These are phyloP conservation scores for Leishmania martiniquensis DNA, from an alignment of 208 protist genomes.

Conservation along the genomic window DNA sequence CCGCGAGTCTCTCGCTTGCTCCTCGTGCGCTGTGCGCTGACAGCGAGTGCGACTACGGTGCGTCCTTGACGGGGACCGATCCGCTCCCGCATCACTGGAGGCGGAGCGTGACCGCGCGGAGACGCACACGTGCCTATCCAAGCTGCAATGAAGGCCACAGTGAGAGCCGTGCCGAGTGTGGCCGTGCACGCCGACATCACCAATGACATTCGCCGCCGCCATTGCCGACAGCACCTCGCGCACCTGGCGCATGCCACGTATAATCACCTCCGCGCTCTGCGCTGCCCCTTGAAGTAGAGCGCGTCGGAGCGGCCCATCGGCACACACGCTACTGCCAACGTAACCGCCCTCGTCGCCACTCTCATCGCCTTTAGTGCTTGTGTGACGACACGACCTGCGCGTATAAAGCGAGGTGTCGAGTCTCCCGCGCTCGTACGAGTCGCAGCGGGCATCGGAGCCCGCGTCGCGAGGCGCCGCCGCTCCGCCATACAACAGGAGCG, in stretches of 20 bases:
- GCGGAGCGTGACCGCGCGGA: background rate
- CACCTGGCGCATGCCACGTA: slow-evolving; percentile 30
- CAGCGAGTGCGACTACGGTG: background rate
- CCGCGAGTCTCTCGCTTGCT: background rate
- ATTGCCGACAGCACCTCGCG: slow-evolving; percentile 6
- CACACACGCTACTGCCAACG: background rate
- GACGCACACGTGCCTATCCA: background rate
- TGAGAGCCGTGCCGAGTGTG: background rate
- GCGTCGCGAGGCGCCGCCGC: background rate
- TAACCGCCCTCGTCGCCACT: slow-evolving; percentile 1
- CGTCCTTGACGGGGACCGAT: background rate
- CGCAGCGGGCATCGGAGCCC: background rate
- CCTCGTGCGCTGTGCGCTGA: background rate
- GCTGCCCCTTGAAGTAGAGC: slow-evolving; percentile 24
- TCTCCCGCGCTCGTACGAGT: background rate
- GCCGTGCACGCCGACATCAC: background rate
- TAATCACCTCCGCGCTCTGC: slow-evolving; percentile 20
- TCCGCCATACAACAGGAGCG: background rate
- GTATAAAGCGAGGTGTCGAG: background rate
- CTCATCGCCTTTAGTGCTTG: background rate
- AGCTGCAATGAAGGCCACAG: background rate
- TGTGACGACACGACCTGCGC: background rate
- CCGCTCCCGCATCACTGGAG: background rate
- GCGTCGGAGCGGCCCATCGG: slow-evolving; percentile 7
- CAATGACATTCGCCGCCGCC: background rate